These are phyloP conservation scores for Solanum paucissectum DNA, from an alignment of 257 asterid genomes.

Conservation along the genomic window DNA sequence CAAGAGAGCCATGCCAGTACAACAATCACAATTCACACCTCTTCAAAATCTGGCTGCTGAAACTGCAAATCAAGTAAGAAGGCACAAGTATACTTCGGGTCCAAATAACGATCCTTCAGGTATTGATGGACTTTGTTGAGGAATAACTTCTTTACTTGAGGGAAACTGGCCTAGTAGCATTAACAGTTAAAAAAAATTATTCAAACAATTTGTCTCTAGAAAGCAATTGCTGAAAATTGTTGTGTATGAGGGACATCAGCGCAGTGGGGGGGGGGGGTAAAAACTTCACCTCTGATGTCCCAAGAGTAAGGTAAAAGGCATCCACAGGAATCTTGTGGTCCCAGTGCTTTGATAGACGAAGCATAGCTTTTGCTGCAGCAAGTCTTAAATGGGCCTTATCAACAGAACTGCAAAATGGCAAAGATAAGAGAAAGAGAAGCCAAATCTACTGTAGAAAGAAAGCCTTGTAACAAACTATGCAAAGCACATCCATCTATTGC, in stretches of 20 bases:
- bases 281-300: constrained; percentile 67
- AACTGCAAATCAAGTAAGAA: constrained; percentile 64
- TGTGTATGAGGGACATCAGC: background rate
- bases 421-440: background rate
- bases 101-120: constrained; percentile 78
- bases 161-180: constrained; percentile 52
- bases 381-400: constrained; percentile 92
- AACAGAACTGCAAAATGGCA: constrained; percentile 45
- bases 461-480: background rate
- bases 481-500: constrained; percentile 5
- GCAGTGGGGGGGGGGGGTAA: background rate
- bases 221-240: background rate
- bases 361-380: constrained; percentile 96
- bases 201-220: background rate
- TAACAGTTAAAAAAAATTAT: background rate
- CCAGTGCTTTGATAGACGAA: constrained; percentile 91
- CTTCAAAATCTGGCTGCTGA: constrained; percentile 48
- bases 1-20: background rate
- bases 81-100: constrained; percentile 88
- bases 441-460: background rate
- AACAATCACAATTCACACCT: constrained; percentile 36
- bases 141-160: constrained; percentile 63
- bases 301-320: constrained; percentile 66
- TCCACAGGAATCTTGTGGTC: constrained; percentile 87
- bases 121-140: constrained; percentile 82